These are phyloP conservation scores for Blastobotrys raffinosifermentans DNA, from an alignment of 1,139 yeast species.

Conservation along the genomic window DNA sequence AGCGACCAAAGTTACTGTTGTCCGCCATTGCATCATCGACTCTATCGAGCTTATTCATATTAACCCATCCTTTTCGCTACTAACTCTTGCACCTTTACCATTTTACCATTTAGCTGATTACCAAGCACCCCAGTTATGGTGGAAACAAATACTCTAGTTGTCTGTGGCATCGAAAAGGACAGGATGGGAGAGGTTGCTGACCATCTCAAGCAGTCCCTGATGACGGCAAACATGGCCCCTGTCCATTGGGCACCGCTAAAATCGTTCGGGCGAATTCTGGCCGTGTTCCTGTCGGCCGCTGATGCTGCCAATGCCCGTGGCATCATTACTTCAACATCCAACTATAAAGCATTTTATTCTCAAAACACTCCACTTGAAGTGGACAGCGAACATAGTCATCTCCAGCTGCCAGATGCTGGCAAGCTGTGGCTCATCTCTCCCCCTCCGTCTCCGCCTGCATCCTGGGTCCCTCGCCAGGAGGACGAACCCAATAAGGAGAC, in stretches of 20 bases:
- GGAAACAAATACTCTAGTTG: constrained; percentile 6
- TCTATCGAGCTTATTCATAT: no score
- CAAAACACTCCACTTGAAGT: constrained; percentile 20
- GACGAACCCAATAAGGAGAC: constrained; percentile 34
- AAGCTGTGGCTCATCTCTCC: constrained; percentile 38
- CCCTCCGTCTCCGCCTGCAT: constrained; percentile 42
- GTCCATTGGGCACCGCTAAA: constrained; percentile 34
- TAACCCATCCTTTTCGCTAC: no score
- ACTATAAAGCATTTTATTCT: constrained; percentile 17
- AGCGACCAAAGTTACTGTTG: no score
- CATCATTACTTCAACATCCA: constrained; percentile 4
- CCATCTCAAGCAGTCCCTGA: not conserved
- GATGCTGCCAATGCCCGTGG: constrained; percentile 28
- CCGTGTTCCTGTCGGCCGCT: constrained; percentile 27
- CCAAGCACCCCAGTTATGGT: no score
- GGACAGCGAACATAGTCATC: constrained; percentile 17
- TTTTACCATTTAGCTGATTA: no score
- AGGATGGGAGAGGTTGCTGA: constrained; percentile 4
- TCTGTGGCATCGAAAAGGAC: constrained; percentile 8
- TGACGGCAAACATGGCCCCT: constrained; percentile 9
- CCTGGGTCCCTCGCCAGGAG: constrained; percentile 35
- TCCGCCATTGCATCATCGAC: no score
- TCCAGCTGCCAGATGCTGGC: constrained; percentile 38
- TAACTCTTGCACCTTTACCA: no score
- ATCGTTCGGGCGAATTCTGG: constrained; percentile 33